Conservation (phyloP, 148 eudicot species). For the Linanthus parryae region DNA sequence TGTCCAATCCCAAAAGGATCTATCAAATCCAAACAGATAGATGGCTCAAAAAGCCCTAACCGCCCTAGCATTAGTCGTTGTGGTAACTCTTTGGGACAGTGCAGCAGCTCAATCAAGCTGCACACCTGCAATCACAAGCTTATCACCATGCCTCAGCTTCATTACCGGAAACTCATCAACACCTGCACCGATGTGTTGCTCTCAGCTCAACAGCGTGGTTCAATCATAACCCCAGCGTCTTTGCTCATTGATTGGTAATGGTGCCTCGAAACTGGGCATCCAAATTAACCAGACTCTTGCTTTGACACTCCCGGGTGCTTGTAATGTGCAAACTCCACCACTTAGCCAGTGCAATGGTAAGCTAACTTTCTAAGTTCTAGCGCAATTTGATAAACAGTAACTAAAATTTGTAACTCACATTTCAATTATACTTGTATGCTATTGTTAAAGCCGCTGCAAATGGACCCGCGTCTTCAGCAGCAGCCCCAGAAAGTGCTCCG, state of each 20-base stretch:
- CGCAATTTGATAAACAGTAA: too few species aligned
- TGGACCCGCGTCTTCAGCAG: background rate
- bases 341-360: conserved; percentile 8
- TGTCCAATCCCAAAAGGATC: background rate
- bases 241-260: background rate
- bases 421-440: too few species aligned
- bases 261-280: background rate
- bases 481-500: background rate
- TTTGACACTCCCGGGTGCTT: background rate
- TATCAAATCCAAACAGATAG: background rate
- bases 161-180: background rate
- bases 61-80: background rate
- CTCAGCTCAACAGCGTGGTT: conserved; percentile 1
- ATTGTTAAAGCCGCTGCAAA: background rate
- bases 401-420: background rate
- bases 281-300: conserved; percentile 7
- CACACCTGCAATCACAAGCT: background rate
- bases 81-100: background rate
- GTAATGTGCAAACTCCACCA: conserved; percentile 4
- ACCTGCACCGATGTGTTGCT: conserved; percentile 6
- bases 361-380: too few species aligned
- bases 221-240: conserved; percentile 1
- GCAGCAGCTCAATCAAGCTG: conserved; percentile 6
- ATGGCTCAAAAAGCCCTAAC: conserved; percentile 3
- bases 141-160: conserved; percentile 1